Conservation (phyloP, 2,329 filamentous ascomycete species). For the Sporothrix humicola region DNA sequence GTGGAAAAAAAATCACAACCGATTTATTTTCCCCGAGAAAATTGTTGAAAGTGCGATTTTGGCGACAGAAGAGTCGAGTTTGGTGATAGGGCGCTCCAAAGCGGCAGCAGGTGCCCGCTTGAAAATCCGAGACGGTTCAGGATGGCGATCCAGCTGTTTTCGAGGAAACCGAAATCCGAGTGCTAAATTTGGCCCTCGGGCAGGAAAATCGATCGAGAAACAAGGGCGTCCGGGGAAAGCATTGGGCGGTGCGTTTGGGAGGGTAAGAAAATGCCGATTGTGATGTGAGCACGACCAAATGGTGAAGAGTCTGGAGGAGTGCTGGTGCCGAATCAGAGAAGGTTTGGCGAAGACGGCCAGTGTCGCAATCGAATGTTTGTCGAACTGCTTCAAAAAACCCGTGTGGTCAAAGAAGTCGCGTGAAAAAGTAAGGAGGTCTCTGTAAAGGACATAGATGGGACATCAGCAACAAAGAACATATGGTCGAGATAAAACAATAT, state of each 20-base stretch:
- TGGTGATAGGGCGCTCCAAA: neutral
- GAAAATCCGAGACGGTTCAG: slow-evolving; percentile 19
- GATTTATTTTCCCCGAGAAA: slow-evolving; percentile 19
- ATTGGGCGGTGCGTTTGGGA: neutral
- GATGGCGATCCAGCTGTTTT: slow-evolving; percentile 21
- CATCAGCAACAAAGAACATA: slow-evolving; percentile 7
- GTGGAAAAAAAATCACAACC: neutral
- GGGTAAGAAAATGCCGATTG: neutral
- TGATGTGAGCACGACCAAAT: neutral
- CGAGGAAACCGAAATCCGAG: neutral
- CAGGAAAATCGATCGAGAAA: neutral
- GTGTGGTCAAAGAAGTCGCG: neutral
- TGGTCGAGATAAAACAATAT: too few species aligned
- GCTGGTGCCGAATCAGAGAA: slow-evolving; percentile 2
- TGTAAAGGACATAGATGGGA: neutral
- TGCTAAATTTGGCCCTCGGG: neutral
- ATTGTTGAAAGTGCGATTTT: neutral
- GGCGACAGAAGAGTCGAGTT: neutral
- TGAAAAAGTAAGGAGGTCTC: neutral
- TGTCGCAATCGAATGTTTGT: neutral
- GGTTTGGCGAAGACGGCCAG: neutral
- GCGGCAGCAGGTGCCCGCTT: neutral
- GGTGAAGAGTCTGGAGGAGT: too few species aligned
- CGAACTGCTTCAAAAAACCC: neutral
- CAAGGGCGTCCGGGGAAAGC: neutral